Evolutionary conservation across 345 rosid species (phyloP), one percentile per base, ranked within the genome.

Genomic region (Isatis tinctoria): DNA sequence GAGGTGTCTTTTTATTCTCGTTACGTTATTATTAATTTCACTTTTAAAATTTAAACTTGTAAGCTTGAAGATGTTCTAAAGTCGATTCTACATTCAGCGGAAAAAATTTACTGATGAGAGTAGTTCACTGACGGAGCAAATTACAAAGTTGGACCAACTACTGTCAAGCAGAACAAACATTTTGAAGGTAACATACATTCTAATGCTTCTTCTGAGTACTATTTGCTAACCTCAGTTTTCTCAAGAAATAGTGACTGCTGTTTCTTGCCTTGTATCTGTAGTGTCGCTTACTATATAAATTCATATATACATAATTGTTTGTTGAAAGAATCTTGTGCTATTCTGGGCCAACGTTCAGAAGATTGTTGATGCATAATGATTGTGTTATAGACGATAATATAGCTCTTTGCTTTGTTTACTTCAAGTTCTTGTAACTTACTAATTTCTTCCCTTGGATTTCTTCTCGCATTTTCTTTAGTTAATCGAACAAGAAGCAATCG

Each of bases 401-500:
- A 16, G 27, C 47, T 60, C 30, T 14, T 45, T 77, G 45, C 33
- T 71, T 57, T 2, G 14, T 35, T 60, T 67, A 11, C 54, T 17
- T 60, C 63, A 44, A 3, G 41, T 33, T 41, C 51, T 67, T 72
- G 26, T 27, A 60, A 17, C 59, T 66, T 59, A 16, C 24, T 73
- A 59, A 24, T 60, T 41, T 37, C 16, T 49, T 35, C n/a, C 36
- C 27, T 16, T 65, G 0, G 36, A n/a, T 58, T 28, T 68, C 5
- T 40, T 43, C 67, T 64, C 8, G 7, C 26, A 7, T 53, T 20
- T 16, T 81, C 49, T 61, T 16, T 73, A 94, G 98, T 53, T 90
- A 63, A 85, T 94, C 51, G 96, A 91, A 75, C 89, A 87, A 82
- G 98, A 94, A 82, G 90, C 85, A 16, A 63, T 85, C 30, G 97